Base-by-base conservation (phyloP, 345 rosid species). In the Citrus sp. region DNA sequence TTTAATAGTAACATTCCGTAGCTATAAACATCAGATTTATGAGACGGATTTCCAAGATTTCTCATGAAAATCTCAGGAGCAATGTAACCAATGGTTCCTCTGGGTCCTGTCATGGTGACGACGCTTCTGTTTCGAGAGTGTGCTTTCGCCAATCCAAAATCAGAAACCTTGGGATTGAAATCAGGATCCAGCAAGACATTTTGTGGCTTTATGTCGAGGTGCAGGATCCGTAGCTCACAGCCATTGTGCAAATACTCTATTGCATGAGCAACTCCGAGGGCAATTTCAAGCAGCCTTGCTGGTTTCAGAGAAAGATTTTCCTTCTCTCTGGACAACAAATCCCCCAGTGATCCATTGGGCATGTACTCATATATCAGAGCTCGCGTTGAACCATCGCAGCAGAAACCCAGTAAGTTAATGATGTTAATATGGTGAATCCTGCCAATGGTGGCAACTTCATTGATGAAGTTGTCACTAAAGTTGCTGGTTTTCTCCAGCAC, bases 1-100 rank as follows among this genome's bases (percentile, higher is more conserved):
- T 79, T 84, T 1, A 86, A 56, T 54, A 84, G n/a, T 12, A 83
- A 25, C 85, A 86, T 86, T 35, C 88, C 87, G 18, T 79, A 86
- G 74, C 87, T 81, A 55, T 81, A 84, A 25, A 83, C 83, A 7
- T 86, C 87, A 0, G 83, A 86, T 61, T 78, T 79, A 72, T 74
- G 34, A 19, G 85, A 84, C n/a, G 85, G 82, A 9, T 64, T 86
- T 42, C 88, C 88, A 0, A 86, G 67, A 59, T 79, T 82, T 72
- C 88, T 70, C 73, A 77, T 64, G 77, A 86, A 79, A 37, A 83
- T 66, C 79, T 86, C 88, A 0, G 88, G 86, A 30, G 88, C 85
- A 40, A 83, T 81, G 22, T 68, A 83, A n/a, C 86, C 83, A 28
- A 79, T 10, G 2, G 86, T 86, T 12, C 85, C 88, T 63, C 78